These are phyloP conservation scores for Salix suchowensis DNA, from an alignment of 345 rosid genomes.

Conservation along the genomic window DNA sequence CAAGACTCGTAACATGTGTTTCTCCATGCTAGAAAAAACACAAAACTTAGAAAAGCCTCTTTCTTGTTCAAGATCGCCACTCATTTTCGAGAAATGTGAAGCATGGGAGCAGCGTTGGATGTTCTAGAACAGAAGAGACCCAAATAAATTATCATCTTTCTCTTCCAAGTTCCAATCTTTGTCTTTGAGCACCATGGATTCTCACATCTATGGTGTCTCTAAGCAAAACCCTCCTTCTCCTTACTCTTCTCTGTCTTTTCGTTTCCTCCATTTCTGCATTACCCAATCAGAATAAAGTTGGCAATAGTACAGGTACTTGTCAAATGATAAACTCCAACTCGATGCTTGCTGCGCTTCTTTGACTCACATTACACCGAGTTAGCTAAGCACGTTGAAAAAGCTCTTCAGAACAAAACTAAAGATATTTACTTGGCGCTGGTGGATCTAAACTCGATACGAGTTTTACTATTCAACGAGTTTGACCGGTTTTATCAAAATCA, in stretches of 20 bases:
- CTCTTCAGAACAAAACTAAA: neutral
- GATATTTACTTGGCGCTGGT: too few species aligned
- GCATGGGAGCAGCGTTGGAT: conserved; percentile 45
- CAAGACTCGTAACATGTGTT: conserved; percentile 38
- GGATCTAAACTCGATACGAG: too few species aligned
- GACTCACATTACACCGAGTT: conserved; percentile 35
- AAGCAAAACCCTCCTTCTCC: neutral
- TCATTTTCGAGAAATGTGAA: conserved; percentile 57
- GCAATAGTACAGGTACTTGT: neutral
- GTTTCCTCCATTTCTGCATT: conserved; percentile 36
- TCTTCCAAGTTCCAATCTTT: neutral
- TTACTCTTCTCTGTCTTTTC: conserved; percentile 22
- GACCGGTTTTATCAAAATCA: too few species aligned
- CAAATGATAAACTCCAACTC: conserved; percentile 24
- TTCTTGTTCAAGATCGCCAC: conserved; percentile 37
- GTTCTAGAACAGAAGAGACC: neutral
- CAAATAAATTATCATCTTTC: neutral
- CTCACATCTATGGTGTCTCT: conserved; percentile 43
- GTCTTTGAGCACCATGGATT: conserved; percentile 47
- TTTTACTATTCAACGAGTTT: too few species aligned
- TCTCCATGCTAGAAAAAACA: conserved; percentile 48
- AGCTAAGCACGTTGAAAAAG: conserved; percentile 31
- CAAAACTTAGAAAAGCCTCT: conserved; percentile 34
- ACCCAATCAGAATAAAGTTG: conserved; percentile 22
- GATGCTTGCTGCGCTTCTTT: conserved; percentile 27